Percentiles rank a stretch among this genome's conserved stretches.
Conservation (phyloP, 2,329 filamentous ascomycete genomes). For the Aureobasidium sp. region DNA sequence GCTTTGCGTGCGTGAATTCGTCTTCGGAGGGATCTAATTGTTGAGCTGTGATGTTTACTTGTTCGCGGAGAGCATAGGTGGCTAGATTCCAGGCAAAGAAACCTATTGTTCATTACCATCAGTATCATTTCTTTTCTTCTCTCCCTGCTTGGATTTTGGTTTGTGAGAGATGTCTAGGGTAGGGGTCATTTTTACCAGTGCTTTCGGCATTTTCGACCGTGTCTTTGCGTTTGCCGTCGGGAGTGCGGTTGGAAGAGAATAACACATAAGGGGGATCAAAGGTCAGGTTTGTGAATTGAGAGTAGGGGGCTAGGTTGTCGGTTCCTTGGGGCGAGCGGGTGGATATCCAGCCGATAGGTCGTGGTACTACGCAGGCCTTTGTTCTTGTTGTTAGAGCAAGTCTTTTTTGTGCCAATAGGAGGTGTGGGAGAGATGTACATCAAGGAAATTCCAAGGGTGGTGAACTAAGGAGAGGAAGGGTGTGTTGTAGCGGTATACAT, state of each 20-base stretch:
- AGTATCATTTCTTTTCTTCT: too few relatives aligned
- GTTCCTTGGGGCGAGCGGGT: constrained; percentile 42
- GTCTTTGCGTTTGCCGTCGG: constrained; percentile 44
- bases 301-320: constrained; percentile 54
- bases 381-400: background rate
- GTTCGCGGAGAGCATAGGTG: constrained; percentile 49
- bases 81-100: constrained; percentile 55
- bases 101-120: background rate
- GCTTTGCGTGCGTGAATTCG: constrained; percentile 46
- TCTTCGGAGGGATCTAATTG: constrained; percentile 45
- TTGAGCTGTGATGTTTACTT: constrained; percentile 50
- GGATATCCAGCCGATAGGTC: constrained; percentile 58
- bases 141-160: too few relatives aligned
- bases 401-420: background rate
- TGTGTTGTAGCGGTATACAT: too few relatives aligned
- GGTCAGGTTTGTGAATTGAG: constrained; percentile 57
- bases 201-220: constrained; percentile 50
- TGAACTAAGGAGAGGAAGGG: too few relatives aligned
- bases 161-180: too few relatives aligned
- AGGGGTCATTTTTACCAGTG: constrained; percentile 33
- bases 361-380: constrained; percentile 52
- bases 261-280: constrained; percentile 58
- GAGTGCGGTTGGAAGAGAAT: constrained; percentile 54
- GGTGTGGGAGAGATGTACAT: background rate
- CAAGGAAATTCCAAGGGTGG: background rate